Base-by-base conservation (phyloP, 192 early-diverging fungal genomes). In the Pilaira anomala region DNA sequence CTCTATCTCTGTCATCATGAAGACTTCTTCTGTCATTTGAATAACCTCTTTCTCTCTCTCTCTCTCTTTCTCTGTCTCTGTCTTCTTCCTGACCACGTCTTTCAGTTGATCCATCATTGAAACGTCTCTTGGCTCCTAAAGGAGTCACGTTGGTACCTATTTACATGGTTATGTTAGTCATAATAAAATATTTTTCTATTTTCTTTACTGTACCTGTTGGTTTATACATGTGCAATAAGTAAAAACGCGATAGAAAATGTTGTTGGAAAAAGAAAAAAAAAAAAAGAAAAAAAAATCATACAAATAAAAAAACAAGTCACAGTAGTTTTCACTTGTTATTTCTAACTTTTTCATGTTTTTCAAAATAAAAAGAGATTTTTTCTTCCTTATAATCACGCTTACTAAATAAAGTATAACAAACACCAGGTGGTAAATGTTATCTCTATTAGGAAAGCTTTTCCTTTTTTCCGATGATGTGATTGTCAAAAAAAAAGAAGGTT, bases 61-160 rank as follows among this genome's bases (percentile, higher is more conserved):
- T n/a, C 8, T 30, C 52, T 54, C 52, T 28, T 54, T 28, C 24
- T 54, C 52, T 29, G 24, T 24, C 26, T 28, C 41, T 45, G 24
- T 45, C 24, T 18, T 21, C 58, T 9, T 48, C 45, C 12, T 13
- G 24, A 28, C 24, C 46, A 19, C 16, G 46, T 19, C 16, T 54
- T 29, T 24, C 52, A 29, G 12, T 54, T 28, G 60, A 51, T 58
- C 62, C 62, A 53, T 63, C 62, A n/a, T 63, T 50, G 49, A 48
- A 49, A 28, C 62, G 46, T 49, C 48, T 52, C 62, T 63, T 63
- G 24, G 36, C 33, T 52, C 62, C 62, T 33, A 63, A 30, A 52
- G 62, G 62, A 63, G 48, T 63, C 39, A 63, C 62, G 24, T 63
- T 63, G 39, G 62, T 63, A 39, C 62, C 62, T 63, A 26, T 51